Evolutionary conservation across 495 filamentous ascomycete genomes (phyloP), one percentile per base, ranked within the genome.

Genomic region (Cetradonia linearis): DNA sequence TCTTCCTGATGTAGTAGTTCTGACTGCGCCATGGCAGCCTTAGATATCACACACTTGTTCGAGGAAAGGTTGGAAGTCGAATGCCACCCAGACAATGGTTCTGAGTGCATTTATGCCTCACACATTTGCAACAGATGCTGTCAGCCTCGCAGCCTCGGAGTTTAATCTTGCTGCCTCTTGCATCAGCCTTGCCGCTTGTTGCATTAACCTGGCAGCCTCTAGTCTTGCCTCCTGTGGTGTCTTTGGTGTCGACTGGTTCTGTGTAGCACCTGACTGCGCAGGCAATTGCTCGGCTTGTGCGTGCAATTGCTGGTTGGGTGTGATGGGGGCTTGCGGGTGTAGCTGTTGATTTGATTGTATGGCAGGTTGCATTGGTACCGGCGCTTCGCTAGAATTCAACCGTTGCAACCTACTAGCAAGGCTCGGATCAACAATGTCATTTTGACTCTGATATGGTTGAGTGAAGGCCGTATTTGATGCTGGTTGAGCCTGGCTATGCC

Each of bases 121-220:
- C 7, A 40, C 37, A 44, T 36, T 47, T 38, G 62, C 57, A 56
- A 54, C 62, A 3, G 62, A 66, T 59, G 64, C 64, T 13, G 50
- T 61, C 28, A 66, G 52, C 37, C 64, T 56, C 20, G 62, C 64
- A 34, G 66, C 66, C 55, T 68, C 66, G 14, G 61, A 60, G 30
- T 68, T 66, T 47, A 68, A 31, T 27, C 49, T 61, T 25, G 65
- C 61, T 25, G 64, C 66, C 52, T 68, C 65, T 38, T 62, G 65
- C 60, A 64, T 66, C n/a, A 66, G 38, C n/a, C 61, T 52, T 36
- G 62, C 62, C 13, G 66, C 66, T 56, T 68, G 64, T 23, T 66
- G 64, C 64, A 68, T 66, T 33, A 68, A 34, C 40, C 48, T 62
- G 6, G 64, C 63, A 33, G 66, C 66, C 53, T 66, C 62, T 47